phyloP scores from a whole-genome alignment of 176 grass and related monocot species.

The Aechmea fasciata region DNA sequence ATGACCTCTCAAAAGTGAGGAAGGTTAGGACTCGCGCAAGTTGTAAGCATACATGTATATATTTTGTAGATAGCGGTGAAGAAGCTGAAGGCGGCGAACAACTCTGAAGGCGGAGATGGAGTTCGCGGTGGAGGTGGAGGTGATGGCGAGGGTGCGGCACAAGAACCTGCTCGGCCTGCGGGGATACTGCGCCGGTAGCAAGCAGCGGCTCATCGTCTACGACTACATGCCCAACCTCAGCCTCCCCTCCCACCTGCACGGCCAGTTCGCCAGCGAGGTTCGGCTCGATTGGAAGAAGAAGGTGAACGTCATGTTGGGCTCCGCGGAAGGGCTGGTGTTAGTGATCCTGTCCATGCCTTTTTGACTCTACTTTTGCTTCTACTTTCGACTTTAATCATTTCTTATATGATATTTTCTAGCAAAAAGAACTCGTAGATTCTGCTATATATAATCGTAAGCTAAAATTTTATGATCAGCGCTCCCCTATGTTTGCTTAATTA shows the following conservation, averaged over 20 bases:
- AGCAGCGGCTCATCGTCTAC: conserved; percentile 64
- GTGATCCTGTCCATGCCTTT: not conserved
- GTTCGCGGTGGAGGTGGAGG: conserved; percentile 69
- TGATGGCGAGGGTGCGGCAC: conserved; percentile 52
- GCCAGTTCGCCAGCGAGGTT: conserved; percentile 35
- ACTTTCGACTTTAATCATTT: not conserved
- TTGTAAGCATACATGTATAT: not conserved
- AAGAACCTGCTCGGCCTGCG: conserved; percentile 50
- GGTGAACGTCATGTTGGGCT: conserved; percentile 29
- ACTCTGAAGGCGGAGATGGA: conserved; percentile 81
- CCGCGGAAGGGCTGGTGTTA: conserved; percentile 46
- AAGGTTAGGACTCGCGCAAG: too few species aligned
- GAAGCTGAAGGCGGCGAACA: conserved; percentile 52
- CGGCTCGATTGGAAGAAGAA: conserved; percentile 36
- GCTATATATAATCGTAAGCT: too few species aligned
- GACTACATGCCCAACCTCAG: conserved; percentile 81
- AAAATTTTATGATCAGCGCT: too few species aligned
- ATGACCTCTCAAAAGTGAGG: too few species aligned
- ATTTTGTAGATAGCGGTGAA: conserved; percentile 49
- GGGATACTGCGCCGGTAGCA: conserved; percentile 42
- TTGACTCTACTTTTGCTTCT: not conserved
- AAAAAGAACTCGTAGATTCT: too few species aligned
- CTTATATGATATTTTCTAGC: too few species aligned
- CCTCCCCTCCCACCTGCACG: conserved; percentile 56
- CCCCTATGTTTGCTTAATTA: too few species aligned